Evolutionary conservation across 208 protist species (phyloP).

Genomic region (Lotmaria passim): DNA sequence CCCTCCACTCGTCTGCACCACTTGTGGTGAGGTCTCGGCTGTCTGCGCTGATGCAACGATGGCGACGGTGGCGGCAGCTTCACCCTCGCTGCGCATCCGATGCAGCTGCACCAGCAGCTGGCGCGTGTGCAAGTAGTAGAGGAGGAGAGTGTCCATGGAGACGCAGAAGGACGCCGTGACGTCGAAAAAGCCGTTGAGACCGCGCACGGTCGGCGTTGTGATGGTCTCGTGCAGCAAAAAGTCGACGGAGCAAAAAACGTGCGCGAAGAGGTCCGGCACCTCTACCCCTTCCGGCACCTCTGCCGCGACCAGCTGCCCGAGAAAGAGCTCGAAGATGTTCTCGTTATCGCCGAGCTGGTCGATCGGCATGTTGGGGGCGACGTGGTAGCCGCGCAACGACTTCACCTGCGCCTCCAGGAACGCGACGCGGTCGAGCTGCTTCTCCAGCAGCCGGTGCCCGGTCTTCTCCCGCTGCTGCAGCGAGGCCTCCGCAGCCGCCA

Average conservation of each 20-base stretch:
- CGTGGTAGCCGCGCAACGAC: slow-evolving; percentile 81
- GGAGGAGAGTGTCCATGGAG: slow-evolving; percentile 86
- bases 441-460: slow-evolving; percentile 60
- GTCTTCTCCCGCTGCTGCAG: slow-evolving; percentile 61
- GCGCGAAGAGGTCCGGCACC: slow-evolving; percentile 49
- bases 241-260: slow-evolving; percentile 87
- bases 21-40: not conserved
- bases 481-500: slow-evolving; percentile 37
- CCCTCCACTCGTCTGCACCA: not conserved
- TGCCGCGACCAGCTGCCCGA: slow-evolving; percentile 84
- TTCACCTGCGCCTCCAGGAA: slow-evolving; percentile 90
- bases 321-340: slow-evolving; percentile 91
- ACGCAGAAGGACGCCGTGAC: slow-evolving; percentile 86
- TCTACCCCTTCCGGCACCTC: slow-evolving; percentile 56
- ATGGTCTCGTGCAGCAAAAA: slow-evolving; percentile 91
- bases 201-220: slow-evolving; percentile 79
- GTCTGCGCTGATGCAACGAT: not conserved
- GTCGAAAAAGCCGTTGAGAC: slow-evolving; percentile 90
- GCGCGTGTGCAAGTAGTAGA: slow-evolving; percentile 87
- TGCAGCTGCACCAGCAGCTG: slow-evolving; percentile 87
- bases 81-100: slow-evolving; percentile 71
- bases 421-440: slow-evolving; percentile 77
- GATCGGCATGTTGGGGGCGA: slow-evolving; percentile 53
- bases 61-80: slow-evolving; percentile 45
- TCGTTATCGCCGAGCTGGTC: slow-evolving; percentile 53